Base-by-base conservation (phyloP, 768 basidiomycete species). In the Leccinum fibrillosum region DNA sequence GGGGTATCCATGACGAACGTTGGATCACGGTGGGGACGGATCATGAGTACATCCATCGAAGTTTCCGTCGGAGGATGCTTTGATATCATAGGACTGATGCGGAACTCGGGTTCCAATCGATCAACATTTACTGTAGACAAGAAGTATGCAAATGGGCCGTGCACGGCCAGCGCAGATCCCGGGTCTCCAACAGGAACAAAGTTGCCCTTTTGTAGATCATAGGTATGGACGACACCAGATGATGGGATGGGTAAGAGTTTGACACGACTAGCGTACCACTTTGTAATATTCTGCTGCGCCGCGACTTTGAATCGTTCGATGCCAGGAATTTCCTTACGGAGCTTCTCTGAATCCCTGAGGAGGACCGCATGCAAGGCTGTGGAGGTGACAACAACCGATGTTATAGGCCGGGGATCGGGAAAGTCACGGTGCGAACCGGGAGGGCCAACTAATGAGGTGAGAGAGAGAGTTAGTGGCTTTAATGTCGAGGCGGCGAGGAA, bases 301-400 rank as follows among this genome's bases (percentile, higher is more conserved):
- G 96, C 94, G 35, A 89, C 73, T 72, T 93, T 89, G 81, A 94
- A 98, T 37, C 94, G 78, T 69, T 93, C 92, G 32, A 93, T 74
- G 8, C 89, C 86, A 5, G 94, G 94, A 26, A 88, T 77, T 19
- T 80, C 72, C 17, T 78, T 70, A 17, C 94, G 83, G 56, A 97
- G 78, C 7, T 68, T 73, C 69, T 96, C 94, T 1, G 93, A 94
- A 69, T 90, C 86, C 59, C 83, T 81, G 35, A 98, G 80, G 57
- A 97, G 90, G 28, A 84, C 79, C 0, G 96, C 93, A 73, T 97
- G 94, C 34, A 96, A 77, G 5, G 86, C 80, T 13, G 90, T 90
- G 11, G 94, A 98, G 6, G 86, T 82, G 49, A 98, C 95, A 60
- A 98, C 92, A 34, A 83, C 76, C n/a, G 94, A 88, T 25, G 81